These are phyloP conservation scores for Penicillium waksmanii DNA, from an alignment of 495 filamentous ascomycete genomes.

Conservation along the genomic window DNA sequence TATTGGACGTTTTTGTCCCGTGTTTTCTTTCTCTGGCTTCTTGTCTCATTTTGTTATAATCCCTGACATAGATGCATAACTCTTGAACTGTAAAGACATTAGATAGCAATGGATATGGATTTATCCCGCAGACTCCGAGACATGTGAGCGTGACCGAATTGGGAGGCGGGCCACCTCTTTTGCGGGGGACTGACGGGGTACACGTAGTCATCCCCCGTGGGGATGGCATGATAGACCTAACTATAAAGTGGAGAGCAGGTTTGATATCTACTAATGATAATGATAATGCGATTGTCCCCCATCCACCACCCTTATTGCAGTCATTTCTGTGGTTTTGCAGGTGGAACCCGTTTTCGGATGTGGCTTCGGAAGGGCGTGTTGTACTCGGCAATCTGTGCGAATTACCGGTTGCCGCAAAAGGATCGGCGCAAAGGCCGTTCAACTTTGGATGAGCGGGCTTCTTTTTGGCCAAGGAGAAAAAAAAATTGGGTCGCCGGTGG, in stretches of 20 bases:
- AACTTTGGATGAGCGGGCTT: background rate
- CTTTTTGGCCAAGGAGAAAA: background rate
- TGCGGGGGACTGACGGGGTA: background rate
- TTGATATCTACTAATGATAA: background rate
- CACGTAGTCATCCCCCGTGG: conserved; percentile 9
- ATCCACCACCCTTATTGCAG: background rate
- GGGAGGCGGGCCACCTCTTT: no score
- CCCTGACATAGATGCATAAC: conserved; percentile 23
- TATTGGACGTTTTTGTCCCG: background rate
- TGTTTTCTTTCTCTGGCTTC: background rate
- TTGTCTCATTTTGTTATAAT: conserved; percentile 13
- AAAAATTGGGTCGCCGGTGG: background rate
- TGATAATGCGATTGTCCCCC: no score
- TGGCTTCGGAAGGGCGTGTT: conserved; percentile 15
- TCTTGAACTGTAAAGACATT: conserved; percentile 19
- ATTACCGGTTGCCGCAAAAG: conserved; percentile 5
- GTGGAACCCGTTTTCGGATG: conserved; percentile 12
- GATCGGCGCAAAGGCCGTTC: conserved; percentile 25
- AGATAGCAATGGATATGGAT: conserved; percentile 8
- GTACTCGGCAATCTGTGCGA: conserved; percentile 32
- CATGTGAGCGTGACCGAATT: background rate
- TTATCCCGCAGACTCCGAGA: conserved; percentile 1
- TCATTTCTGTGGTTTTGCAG: background rate
- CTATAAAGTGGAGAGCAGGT: background rate
- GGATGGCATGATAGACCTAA: conserved; percentile 10